Base-by-base conservation (phyloP, 768 basidiomycete genomes). In the Mrakia hoshinonis region DNA sequence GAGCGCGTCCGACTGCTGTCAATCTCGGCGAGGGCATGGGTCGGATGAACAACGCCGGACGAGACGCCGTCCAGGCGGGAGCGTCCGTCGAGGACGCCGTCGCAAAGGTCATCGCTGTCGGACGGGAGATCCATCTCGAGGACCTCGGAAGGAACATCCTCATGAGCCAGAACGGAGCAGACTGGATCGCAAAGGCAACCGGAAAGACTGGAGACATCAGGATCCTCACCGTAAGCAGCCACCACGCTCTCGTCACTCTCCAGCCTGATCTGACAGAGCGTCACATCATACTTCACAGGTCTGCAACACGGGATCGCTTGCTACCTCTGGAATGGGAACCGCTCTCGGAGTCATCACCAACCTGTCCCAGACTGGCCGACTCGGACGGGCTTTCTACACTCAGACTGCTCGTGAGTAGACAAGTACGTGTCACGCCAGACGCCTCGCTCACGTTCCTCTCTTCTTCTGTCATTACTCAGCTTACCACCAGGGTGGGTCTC, bases 241-340 rank as follows among this genome's bases (percentile, higher is more conserved):
- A 24, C 36, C 31, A 10, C 36, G 24, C 29, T 34, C 51, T 48
- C 36, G 22, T 52, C 2, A 31, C 10, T 67, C 39, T 24, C 18
- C 48, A 15, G 15, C 26, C 10, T 29, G 22, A 31, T 7, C 31
- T 34, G 22, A 51, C 39, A 31, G 18, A 7, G 1, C 31, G 22
- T 9, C 6, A 6, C 18, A n/a, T 22, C 34, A 24, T 24, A n/a
- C 38, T 22, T 12, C 36, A 2, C 43, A 47, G 20, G 91, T 97
- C 13, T 97, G 94, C 81, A 97, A 97, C 79, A 98, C 94, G n/a
- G 94, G 94, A 4, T 91, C 89, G 29, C 83, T 98, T 74, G 94
- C 95, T 1, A 96, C 93, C 12, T 95, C 92, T 38, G 94, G 93
- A 26, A 95, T 96, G 79, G 94, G 94, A 20, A 98, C 94, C 1